A percentile compares a stretch with the other conserved stretches of the same genome.
These are phyloP conservation scores for Quercus glauca DNA, from an alignment of 306 rosid species.

Conservation along the genomic window DNA sequence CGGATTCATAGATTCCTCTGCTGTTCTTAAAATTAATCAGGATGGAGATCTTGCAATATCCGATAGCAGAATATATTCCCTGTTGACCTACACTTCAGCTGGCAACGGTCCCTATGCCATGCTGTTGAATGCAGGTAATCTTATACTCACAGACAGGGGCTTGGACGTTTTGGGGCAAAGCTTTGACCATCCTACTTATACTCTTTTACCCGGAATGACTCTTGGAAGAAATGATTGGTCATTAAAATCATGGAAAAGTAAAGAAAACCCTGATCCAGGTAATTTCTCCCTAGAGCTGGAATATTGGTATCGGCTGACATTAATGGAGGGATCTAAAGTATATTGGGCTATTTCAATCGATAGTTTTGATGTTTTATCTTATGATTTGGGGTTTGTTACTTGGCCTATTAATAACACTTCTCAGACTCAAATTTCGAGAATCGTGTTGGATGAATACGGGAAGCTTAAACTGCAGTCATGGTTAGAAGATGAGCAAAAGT, in stretches of 20 bases:
- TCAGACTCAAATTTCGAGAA: no score
- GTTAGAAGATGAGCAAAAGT: rapidly evolving
- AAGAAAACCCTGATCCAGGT: not conserved
- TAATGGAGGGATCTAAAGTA: not conserved
- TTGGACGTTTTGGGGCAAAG: not conserved
- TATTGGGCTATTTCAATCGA: not conserved
- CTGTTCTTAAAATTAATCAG: not conserved
- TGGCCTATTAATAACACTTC: not conserved
- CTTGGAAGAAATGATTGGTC: rapidly evolving
- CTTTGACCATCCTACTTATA: not conserved
- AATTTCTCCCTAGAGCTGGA: no score
- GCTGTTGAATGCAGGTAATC: not conserved
- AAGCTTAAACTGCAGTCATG: not conserved
- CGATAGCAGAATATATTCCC: no score
- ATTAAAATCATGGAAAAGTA: not conserved
- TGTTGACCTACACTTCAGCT: not conserved
- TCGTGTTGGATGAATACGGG: not conserved
- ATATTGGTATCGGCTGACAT: no score
- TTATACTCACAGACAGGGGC: not conserved
- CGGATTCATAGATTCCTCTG: not conserved
- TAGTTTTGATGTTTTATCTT: not conserved
- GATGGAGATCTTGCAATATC: not conserved
- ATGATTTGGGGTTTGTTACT: no score
- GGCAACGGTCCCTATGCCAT: not conserved
- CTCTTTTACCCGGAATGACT: not conserved